These are phyloP conservation scores for Trichoderma citrinoviride DNA, from an alignment of 2,329 filamentous ascomycete genomes.

Conservation along the genomic window DNA sequence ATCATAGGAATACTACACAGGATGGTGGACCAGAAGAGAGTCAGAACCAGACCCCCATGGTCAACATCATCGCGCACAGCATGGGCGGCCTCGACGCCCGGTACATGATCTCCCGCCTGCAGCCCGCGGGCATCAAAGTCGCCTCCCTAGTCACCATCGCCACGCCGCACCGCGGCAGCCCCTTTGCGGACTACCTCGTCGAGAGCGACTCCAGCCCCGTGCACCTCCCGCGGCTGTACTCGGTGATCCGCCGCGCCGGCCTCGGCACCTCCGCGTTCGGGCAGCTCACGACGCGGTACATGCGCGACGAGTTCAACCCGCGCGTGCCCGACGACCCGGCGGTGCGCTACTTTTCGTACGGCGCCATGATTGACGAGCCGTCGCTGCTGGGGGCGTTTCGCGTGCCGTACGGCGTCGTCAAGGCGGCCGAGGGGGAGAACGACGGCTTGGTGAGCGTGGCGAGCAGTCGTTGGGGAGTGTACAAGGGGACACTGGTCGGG, in stretches of 20 bases:
- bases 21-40: conserved; percentile 1
- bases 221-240: conserved; percentile 55
- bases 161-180: conserved; percentile 54
- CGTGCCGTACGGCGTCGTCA: conserved; percentile 50
- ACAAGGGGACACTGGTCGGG: conserved; percentile 60
- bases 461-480: conserved; percentile 61
- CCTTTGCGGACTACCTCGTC: conserved; percentile 55
- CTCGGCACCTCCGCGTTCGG: conserved; percentile 59
- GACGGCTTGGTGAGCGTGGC: conserved; percentile 66
- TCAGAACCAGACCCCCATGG: too few relatives aligned
- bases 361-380: conserved; percentile 46
- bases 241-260: conserved; percentile 49
- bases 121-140: conserved; percentile 47
- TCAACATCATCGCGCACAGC: conserved; percentile 73
- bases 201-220: conserved; percentile 42
- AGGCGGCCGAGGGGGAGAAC: conserved; percentile 61
- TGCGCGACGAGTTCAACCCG: conserved; percentile 59
- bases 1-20: too few relatives aligned
- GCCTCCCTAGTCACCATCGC: conserved; percentile 54
- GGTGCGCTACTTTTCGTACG: conserved; percentile 62
- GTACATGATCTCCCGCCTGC: conserved; percentile 61
- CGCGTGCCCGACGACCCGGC: conserved; percentile 50
- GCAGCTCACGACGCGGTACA: conserved; percentile 59
- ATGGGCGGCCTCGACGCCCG: conserved; percentile 66
- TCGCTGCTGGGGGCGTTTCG: conserved; percentile 66